Percentiles rank a stretch among this genome's conserved stretches.
These are phyloP conservation scores for Yamadazyma oceani DNA, from an alignment of 1,139 yeast genomes.

Conservation along the genomic window DNA sequence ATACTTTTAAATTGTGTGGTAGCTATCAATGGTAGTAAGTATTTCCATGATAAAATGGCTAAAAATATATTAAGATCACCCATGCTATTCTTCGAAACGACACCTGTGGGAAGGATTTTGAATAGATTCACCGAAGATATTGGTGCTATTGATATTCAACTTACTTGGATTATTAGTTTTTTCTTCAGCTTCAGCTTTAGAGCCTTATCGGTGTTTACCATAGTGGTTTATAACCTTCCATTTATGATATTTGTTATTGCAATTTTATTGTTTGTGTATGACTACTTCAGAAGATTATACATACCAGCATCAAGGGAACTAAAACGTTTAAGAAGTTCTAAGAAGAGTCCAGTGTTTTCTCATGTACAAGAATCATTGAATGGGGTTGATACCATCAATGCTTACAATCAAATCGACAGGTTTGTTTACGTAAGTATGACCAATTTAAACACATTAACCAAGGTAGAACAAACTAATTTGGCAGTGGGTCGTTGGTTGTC, in stretches of 20 bases:
- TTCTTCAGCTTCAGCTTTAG: slow-evolving; percentile 24
- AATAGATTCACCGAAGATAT: slow-evolving; percentile 43
- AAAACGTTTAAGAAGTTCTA: slow-evolving; percentile 33
- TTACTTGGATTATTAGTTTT: slow-evolving; percentile 32
- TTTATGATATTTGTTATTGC: slow-evolving; percentile 29
- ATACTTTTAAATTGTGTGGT: slow-evolving; percentile 33
- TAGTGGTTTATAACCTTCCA: slow-evolving; percentile 35
- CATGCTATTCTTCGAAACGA: slow-evolving; percentile 46
- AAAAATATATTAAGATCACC: slow-evolving; percentile 38
- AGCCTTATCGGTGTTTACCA: slow-evolving; percentile 26
- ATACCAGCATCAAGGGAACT: slow-evolving; percentile 41
- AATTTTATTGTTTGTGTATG: slow-evolving; percentile 25
- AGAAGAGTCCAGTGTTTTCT: slow-evolving; percentile 34
- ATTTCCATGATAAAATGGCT: slow-evolving; percentile 42
- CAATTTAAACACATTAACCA: slow-evolving; percentile 23
- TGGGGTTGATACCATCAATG: slow-evolving; percentile 38
- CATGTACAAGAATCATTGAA: slow-evolving; percentile 39
- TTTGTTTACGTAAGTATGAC: slow-evolving; percentile 22
- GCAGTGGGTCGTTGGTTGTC: slow-evolving; percentile 40
- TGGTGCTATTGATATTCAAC: slow-evolving; percentile 30
- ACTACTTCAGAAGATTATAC: slow-evolving; percentile 27
- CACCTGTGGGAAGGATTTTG: slow-evolving; percentile 42
- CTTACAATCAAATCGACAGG: slow-evolving; percentile 32
- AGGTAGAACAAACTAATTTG: slow-evolving; percentile 23
- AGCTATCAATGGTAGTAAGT: slow-evolving; percentile 32